Evolutionary conservation across 306 rosid species (phyloP).

Genomic region (Fragaria iinumae): DNA sequence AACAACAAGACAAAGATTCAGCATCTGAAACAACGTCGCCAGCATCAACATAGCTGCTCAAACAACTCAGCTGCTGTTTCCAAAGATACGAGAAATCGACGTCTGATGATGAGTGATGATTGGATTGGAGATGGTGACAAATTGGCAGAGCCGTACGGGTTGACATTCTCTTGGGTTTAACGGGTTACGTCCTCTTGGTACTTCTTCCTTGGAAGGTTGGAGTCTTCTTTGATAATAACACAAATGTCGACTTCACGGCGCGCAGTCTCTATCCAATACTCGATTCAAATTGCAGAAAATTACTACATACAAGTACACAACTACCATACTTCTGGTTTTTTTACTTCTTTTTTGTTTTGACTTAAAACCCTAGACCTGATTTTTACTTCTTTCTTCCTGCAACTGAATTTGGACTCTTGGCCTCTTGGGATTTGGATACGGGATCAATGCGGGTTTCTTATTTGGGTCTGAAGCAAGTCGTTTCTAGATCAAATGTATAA

Average conservation of each 20-base stretch:
- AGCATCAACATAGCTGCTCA: conserved; percentile 7
- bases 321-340: not conserved
- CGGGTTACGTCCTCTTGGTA: not conserved
- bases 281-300: not conserved
- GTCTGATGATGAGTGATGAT: not conserved
- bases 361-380: not conserved
- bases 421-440: not conserved
- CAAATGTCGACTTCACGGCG: not conserved
- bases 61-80: not conserved
- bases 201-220: not conserved
- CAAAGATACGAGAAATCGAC: conserved; percentile 8
- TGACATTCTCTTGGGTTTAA: not conserved
- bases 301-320: not conserved
- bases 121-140: not conserved
- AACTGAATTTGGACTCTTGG: not conserved
- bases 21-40: conserved; percentile 19
- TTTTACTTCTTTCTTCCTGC: not conserved
- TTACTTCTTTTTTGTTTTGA: not conserved
- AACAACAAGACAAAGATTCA: not conserved
- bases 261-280: not conserved
- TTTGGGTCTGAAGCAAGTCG: no score
- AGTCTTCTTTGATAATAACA: not conserved
- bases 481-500: no score
- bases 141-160: not conserved
- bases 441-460: not conserved